Conservation (phyloP, 345 rosid genomes). For the Brassica nigra region DNA sequence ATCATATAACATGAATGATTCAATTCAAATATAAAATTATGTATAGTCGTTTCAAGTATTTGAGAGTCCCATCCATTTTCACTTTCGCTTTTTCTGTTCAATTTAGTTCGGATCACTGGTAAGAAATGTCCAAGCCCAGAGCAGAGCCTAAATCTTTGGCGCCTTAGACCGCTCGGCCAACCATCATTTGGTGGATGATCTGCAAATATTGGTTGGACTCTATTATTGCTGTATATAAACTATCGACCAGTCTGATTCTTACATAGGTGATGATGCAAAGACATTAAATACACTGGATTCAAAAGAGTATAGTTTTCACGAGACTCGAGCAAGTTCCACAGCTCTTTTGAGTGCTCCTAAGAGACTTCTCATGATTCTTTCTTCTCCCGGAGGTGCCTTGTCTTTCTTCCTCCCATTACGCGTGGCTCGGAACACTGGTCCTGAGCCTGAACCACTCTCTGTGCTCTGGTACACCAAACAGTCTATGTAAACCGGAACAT, state of each 20-base stretch:
- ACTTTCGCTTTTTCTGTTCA: no score
- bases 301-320: constrained; percentile 2
- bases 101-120: no score
- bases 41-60: no score
- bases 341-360: constrained; percentile 75
- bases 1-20: no score
- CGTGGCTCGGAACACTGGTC: constrained; percentile 71
- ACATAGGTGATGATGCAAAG: not conserved
- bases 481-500: constrained; percentile 81
- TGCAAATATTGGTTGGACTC: not conserved
- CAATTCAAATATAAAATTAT: no score
- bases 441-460: constrained; percentile 36
- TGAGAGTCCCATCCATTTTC: no score
- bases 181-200: no score
- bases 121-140: no score
- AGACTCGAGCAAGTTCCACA: constrained; percentile 59
- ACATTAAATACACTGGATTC: not conserved
- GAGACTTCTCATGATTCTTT: constrained; percentile 93
- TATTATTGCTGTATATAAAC: no score
- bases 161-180: no score
- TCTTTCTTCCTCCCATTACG: constrained; percentile 72
- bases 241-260: not conserved
- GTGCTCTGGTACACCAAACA: constrained; percentile 67
- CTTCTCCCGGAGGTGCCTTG: constrained; percentile 79
- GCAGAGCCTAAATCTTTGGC: no score